phyloP scores from a whole-genome alignment of 2,329 filamentous ascomycete genomes.

The Bertia moriformis region DNA sequence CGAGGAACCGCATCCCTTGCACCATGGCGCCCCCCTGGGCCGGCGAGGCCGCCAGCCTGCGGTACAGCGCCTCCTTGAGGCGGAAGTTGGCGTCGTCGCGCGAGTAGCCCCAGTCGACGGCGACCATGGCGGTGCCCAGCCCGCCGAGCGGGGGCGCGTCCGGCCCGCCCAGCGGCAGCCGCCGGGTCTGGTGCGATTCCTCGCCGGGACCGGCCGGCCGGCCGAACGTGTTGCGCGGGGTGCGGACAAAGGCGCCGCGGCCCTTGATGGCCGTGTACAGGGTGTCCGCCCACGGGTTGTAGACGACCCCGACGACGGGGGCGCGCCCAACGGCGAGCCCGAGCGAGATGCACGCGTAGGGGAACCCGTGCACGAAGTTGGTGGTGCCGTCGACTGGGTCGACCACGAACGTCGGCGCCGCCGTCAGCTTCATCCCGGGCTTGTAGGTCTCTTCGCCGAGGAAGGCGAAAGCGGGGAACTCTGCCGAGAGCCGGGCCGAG shows the following conservation, averaged over 20 bases:
- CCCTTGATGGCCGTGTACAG: slow-evolving; percentile 58
- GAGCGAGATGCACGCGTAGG: slow-evolving; percentile 62
- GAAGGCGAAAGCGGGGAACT: slow-evolving; percentile 45
- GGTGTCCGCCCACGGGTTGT: slow-evolving; percentile 61
- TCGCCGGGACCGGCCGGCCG: slow-evolving; percentile 15
- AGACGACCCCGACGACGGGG: slow-evolving; percentile 61
- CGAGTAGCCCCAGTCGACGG: slow-evolving; percentile 60
- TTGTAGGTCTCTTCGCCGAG: slow-evolving; percentile 68
- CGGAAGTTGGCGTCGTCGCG: slow-evolving; percentile 58
- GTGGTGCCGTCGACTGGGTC: slow-evolving; percentile 74
- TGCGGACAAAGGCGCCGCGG: slow-evolving; percentile 40
- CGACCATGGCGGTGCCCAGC: slow-evolving; percentile 50
- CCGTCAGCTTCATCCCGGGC: slow-evolving; percentile 45
- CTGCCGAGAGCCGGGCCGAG: slow-evolving; percentile 28
- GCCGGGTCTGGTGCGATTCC: slow-evolving; percentile 17
- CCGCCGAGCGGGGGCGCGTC: slow-evolving; percentile 42
- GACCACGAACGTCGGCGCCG: slow-evolving; percentile 62
- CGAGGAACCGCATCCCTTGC: slow-evolving; percentile 56
- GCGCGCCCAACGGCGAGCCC: slow-evolving; percentile 49
- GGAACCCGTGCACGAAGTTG: slow-evolving; percentile 68
- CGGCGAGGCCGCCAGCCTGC: slow-evolving; percentile 34
- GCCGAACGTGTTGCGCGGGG: slow-evolving; percentile 24
- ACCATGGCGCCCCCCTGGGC: slow-evolving; percentile 58
- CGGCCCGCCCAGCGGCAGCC: slow-evolving; percentile 27
- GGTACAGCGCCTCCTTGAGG: slow-evolving; percentile 53